Percentiles rank a stretch among this genome's conserved stretches.
These are phyloP conservation scores for Neurospora intermedia DNA, from an alignment of 495 filamentous ascomycete species.

Conservation along the genomic window DNA sequence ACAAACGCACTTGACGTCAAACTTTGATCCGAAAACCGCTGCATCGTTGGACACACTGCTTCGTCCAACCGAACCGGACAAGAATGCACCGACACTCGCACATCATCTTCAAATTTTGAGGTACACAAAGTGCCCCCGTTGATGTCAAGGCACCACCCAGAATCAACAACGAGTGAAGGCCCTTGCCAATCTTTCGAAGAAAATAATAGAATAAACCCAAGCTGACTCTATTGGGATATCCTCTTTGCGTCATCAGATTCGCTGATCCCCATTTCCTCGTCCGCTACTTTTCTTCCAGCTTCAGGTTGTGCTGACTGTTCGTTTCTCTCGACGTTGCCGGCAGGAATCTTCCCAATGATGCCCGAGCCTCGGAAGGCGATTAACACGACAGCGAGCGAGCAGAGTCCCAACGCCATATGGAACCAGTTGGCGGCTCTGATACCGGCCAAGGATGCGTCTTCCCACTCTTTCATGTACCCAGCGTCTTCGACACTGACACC, in stretches of 20 bases:
- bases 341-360: slow-evolving; percentile 28
- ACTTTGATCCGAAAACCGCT: background rate
- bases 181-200: background rate
- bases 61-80: background rate
- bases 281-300: background rate
- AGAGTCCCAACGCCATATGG: slow-evolving; percentile 32
- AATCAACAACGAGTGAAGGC: background rate
- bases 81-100: background rate
- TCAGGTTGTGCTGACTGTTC: background rate
- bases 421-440: slow-evolving; percentile 46
- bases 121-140: background rate
- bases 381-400: slow-evolving; percentile 26
- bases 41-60: background rate
- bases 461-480: slow-evolving; percentile 25
- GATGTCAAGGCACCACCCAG: background rate
- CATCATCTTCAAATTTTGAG: background rate
- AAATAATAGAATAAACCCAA: background rate
- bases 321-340: background rate
- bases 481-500: slow-evolving; percentile 28
- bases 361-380: slow-evolving; percentile 33
- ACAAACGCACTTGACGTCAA: background rate
- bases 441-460: slow-evolving; percentile 35
- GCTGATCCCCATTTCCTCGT: background rate
- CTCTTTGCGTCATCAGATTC: background rate
- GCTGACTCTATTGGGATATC: background rate